Base-by-base conservation (phyloP, 2,329 filamentous ascomycete genomes). In the Cordyceps cicadae region DNA sequence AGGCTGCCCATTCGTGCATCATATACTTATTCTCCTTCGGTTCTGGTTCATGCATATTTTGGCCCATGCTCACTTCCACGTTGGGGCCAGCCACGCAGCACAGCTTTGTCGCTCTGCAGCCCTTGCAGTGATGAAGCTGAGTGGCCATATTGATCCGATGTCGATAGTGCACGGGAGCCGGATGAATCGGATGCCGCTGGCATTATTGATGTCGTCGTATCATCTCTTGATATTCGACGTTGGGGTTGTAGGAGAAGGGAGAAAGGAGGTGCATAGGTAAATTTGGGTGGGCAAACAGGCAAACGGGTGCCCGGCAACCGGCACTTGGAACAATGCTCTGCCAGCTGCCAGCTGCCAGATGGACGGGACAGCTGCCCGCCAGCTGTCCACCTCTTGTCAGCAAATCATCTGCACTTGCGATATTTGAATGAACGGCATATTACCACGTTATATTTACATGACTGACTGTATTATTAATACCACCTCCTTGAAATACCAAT, bases 1-100 rank as follows among this genome's bases (percentile, higher is more conserved):
- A 57, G 54, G 45, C 45, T 54, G 53, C 39, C 24, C 53, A 46
- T 26, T 41, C 53, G 53, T 32, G 53, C 19, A 43, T 54, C 52
- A 43, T 34, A 37, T 32, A 45, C 45, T 45, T 45, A 43, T 24
- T n/a, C 32, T 49, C 45, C 19, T 26, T 57, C 49, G 54, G 54
- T 57, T 39, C 43, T 49, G 54, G 54, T 57, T 49, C 43, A 49
- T 49, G 29, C 54, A 37, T 21, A 49, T 29, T 41, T 39, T 37
- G 39, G 54, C n/a, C 45, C 54, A 15, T 11, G 50, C 32, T 37
- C 32, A 14, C 21, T 7, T 26, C 51, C 32, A 39, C 32, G 39
- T 41, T 37, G 26, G 26, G 24, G 24, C 9, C 54, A 11, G 24
- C 9, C 54, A 11, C 6, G 19, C 21, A 6, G 48, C 48, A 50